phyloP scores from a whole-genome alignment of 148 eudicot genomes.

The Diospyros kaki region DNA sequence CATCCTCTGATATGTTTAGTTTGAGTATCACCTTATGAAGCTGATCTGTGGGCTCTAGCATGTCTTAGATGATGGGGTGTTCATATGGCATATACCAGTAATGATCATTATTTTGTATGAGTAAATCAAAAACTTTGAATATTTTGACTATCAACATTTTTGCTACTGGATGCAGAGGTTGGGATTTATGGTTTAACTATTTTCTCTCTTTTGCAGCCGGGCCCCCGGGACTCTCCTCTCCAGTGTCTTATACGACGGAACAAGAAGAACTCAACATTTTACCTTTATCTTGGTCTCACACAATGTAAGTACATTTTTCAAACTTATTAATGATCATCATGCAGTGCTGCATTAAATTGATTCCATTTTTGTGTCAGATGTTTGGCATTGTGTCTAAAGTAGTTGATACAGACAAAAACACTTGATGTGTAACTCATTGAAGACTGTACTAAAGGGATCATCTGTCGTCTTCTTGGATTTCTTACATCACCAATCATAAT shows the following conservation, averaged over 20 bases:
- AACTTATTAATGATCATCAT: background rate
- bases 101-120: too few relatives aligned
- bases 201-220: constrained; percentile 55
- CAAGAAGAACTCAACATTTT: constrained; percentile 77
- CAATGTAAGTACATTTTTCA: constrained; percentile 49
- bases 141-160: background rate
- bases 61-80: too few relatives aligned
- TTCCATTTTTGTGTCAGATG: background rate
- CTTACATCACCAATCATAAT: background rate
- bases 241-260: constrained; percentile 88
- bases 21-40: too few relatives aligned
- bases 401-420: too few relatives aligned
- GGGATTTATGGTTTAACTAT: constrained; percentile 8
- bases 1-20: too few relatives aligned
- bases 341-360: background rate
- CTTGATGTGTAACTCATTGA: background rate
- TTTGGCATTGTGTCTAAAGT: background rate
- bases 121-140: background rate
- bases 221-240: constrained; percentile 74
- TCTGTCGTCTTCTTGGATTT: background rate
- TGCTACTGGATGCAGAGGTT: constrained; percentile 3
- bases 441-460: background rate
- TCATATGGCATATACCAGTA: too few relatives aligned
- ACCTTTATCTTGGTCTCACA: constrained; percentile 73
- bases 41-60: too few relatives aligned